Percentiles rank a stretch among this genome's conserved stretches.
phyloP scores from a whole-genome alignment of 306 rosid species.

The Trichosanthes cucumerina region DNA sequence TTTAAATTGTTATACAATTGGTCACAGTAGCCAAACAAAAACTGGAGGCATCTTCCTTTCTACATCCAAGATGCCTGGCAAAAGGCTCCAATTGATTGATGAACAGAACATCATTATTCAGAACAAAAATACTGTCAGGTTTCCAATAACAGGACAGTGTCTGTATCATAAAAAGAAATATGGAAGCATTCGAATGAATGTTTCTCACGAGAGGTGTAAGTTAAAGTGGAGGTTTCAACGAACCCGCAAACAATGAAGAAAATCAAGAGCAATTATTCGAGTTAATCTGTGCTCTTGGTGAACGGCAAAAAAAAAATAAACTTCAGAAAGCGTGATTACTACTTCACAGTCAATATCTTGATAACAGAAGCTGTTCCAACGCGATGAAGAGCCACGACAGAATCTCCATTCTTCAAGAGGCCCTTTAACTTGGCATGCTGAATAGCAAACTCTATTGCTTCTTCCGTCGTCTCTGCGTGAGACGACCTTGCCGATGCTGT shows the following conservation, averaged over 20 bases:
- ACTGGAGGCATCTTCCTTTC: background rate
- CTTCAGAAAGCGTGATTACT: conserved; percentile 13
- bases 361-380: conserved; percentile 82
- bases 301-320: background rate
- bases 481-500: conserved; percentile 93
- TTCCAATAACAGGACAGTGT: background rate
- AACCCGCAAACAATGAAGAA: conserved; percentile 1
- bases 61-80: background rate
- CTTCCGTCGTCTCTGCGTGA: conserved; percentile 78
- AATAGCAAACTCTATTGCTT: conserved; percentile 73
- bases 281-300: background rate
- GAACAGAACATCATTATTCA: background rate
- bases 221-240: background rate
- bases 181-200: background rate
- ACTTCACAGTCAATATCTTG: conserved; percentile 96
- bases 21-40: background rate
- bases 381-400: conserved; percentile 88
- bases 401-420: conserved; percentile 78
- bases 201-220: background rate
- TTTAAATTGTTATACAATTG: background rate
- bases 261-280: conserved; percentile 8
- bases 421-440: conserved; percentile 66
- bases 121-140: background rate
- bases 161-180: background rate
- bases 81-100: background rate